Evolutionary conservation across 164 flowering plant species (phyloP), one percentile per base, ranked within the genome.

Genomic region (Magnolia officinalis): DNA sequence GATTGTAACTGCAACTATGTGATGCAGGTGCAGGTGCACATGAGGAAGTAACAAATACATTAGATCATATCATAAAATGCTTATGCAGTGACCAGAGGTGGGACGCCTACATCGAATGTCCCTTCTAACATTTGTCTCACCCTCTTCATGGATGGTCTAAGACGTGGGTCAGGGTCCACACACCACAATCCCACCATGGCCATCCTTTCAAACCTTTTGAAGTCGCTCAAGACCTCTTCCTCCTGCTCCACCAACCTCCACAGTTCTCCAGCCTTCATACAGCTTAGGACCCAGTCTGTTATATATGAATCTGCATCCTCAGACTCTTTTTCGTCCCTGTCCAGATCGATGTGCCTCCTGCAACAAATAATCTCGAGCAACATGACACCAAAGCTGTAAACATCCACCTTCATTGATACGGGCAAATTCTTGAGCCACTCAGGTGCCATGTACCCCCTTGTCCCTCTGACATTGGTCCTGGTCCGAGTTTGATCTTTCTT

Each of bases 51-150:
- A 37, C 45, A 37, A 37, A 37, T 2, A 37, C 45, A 4, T 3
- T 37, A 37, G 6, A 37, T 37, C 4, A 37, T 37, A 37, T 37
- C 45, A 37, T 37, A 37, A 55, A 55, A 55, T 55, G 18, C 16
- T 55, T 55, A 55, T 20, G 8, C 50, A 10, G 70, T 11, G 11
- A 67, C 1, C 37, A 63, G 37, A 59, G 86, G 83, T 6, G 86
- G 87, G n/a, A 52, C 51, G 5, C 65, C 24, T 11, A 86, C 82
- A 68, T 81, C 81, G 14, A 81, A 76, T 3, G 65, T 50, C 59
- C 86, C 89, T 78, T 87, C 87, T 9, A 88, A 80, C 89, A 88
- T 86, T 49, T 81, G 89, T 0, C 21, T 72, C 16, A 80, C 84
- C 26, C 23, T 77, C 78, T 77, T 84, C 88, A 86, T 86, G 23